phyloP scores from a whole-genome alignment of 2,329 filamentous ascomycete genomes.

The Claviceps humidiphila region DNA sequence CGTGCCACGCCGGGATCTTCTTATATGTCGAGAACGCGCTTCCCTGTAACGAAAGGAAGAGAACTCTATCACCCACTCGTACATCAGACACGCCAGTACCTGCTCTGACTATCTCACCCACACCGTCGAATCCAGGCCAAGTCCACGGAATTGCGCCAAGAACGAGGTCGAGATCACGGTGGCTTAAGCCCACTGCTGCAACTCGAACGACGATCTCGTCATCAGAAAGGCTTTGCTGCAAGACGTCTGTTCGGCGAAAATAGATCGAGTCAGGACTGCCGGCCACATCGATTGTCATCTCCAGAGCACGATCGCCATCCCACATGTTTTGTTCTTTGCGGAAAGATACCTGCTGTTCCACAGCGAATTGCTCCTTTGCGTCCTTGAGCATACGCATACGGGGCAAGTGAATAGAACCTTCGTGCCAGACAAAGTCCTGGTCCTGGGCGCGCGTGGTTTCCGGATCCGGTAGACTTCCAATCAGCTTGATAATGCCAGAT shows the following conservation, averaged over 20 bases:
- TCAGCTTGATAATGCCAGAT: slow-evolving; percentile 4
- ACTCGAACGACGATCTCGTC: slow-evolving; percentile 11
- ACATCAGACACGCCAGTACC: slow-evolving; percentile 9
- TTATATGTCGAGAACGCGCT: slow-evolving; percentile 10
- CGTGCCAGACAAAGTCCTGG: slow-evolving; percentile 8
- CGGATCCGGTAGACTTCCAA: not conserved
- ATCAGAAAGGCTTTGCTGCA: slow-evolving; percentile 4
- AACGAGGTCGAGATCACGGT: slow-evolving; percentile 11
- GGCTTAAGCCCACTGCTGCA: slow-evolving; percentile 11
- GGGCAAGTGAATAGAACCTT: slow-evolving; percentile 6
- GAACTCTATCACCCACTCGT: slow-evolving; percentile 10
- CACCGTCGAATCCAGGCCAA: slow-evolving; percentile 12
- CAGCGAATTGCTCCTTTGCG: slow-evolving; percentile 6
- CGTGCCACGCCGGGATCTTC: slow-evolving; percentile 7
- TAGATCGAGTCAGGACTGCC: slow-evolving; percentile 14
- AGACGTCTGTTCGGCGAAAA: slow-evolving; percentile 8
- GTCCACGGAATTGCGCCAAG: slow-evolving; percentile 13
- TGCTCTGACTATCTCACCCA: slow-evolving; percentile 12
- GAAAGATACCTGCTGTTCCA: slow-evolving; percentile 7
- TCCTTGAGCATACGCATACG: slow-evolving; percentile 3
- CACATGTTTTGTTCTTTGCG: slow-evolving; percentile 12
- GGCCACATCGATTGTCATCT: slow-evolving; percentile 13
- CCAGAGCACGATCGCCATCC: slow-evolving; percentile 10
- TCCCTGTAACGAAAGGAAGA: slow-evolving; percentile 6
- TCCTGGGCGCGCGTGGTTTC: slow-evolving; percentile 1